Percentiles rank a stretch among this genome's conserved stretches.
Conservation (phyloP, 345 rosid genomes). For the Eucalyptus lansdowneana region DNA sequence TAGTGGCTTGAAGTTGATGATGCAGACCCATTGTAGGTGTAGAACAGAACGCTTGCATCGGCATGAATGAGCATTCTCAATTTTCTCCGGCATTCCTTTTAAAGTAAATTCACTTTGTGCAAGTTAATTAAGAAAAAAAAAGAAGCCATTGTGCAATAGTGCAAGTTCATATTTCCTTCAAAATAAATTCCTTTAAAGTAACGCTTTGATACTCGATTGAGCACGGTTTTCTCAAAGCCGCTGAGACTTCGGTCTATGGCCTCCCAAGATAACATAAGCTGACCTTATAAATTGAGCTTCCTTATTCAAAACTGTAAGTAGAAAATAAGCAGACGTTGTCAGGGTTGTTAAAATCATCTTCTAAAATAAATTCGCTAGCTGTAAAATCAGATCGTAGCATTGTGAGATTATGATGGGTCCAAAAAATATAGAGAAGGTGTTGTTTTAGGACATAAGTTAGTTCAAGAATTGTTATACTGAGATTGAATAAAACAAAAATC, state of each 20-base stretch:
- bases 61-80: neutral
- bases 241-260: neutral
- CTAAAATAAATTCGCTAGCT: neutral
- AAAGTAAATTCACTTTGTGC: neutral
- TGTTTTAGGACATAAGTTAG: too few relatives aligned
- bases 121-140: neutral
- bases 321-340: neutral
- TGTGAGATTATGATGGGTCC: neutral
- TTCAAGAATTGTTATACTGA: neutral
- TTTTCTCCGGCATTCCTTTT: neutral
- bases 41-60: neutral
- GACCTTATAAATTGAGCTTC: neutral
- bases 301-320: neutral
- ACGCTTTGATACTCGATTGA: neutral
- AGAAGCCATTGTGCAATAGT: neutral
- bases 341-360: neutral
- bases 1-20: neutral
- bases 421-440: too few relatives aligned
- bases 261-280: neutral
- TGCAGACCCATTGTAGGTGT: neutral
- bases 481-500: too few relatives aligned
- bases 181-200: neutral
- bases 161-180: neutral
- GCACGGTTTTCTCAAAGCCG: neutral
- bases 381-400: neutral